Conservation (phyloP, 2,329 filamentous ascomycete species). For the Cladosporium sphaerospermum region DNA sequence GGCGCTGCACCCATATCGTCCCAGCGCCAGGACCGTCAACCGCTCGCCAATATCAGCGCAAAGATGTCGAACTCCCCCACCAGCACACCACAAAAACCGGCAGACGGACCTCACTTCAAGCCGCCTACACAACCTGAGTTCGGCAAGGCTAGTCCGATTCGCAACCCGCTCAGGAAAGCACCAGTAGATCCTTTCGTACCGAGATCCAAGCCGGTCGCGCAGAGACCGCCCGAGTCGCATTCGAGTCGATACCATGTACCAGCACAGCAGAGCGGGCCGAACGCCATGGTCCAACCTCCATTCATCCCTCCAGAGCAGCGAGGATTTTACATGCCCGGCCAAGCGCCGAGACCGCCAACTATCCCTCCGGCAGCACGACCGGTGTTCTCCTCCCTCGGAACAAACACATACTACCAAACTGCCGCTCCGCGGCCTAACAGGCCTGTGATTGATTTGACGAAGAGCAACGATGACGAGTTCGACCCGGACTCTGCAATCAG, state of each 20-base stretch:
- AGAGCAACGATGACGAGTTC: slow-evolving; percentile 39
- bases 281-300: slow-evolving; percentile 4
- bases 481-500: slow-evolving; percentile 43
- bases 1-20: neutral
- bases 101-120: slow-evolving; percentile 16
- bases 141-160: slow-evolving; percentile 53
- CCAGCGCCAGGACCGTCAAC: slow-evolving; percentile 16
- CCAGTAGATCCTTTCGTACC: slow-evolving; percentile 29
- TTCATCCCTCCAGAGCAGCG: slow-evolving; percentile 9
- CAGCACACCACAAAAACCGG: slow-evolving; percentile 1
- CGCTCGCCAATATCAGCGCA: slow-evolving; percentile 28
- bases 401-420: slow-evolving; percentile 36
- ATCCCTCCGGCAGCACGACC: slow-evolving; percentile 45
- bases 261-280: slow-evolving; percentile 1
- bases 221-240: slow-evolving; percentile 19
- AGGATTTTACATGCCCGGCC: slow-evolving; percentile 23
- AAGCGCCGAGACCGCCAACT: slow-evolving; percentile 31
- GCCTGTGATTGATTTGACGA: slow-evolving; percentile 46
- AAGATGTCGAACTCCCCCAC: slow-evolving; percentile 26
- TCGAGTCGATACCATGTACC: slow-evolving; percentile 7
- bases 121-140: slow-evolving; percentile 42
- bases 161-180: slow-evolving; percentile 33
- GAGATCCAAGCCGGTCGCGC: slow-evolving; percentile 11
- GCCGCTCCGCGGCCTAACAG: slow-evolving; percentile 18
- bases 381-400: slow-evolving; percentile 47